Percentiles rank a stretch among this genome's conserved stretches.
phyloP scores from a whole-genome alignment of 192 early-diverging fungal genomes.

The Mortierella hygrophila region DNA sequence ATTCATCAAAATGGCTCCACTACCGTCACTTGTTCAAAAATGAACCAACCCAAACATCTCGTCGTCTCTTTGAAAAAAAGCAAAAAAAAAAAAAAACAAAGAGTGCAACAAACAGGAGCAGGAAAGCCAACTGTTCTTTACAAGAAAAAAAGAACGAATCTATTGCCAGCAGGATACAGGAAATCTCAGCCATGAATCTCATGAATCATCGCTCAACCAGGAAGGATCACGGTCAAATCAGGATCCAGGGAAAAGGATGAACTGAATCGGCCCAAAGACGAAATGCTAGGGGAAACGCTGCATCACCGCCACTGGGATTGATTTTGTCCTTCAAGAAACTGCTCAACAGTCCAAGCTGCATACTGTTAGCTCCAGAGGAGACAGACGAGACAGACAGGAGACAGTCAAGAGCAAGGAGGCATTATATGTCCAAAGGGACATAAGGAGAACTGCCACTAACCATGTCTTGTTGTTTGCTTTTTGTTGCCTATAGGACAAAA shows the following conservation, averaged over 20 bases:
- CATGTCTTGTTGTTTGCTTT: too few relatives aligned
- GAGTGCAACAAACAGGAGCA: neutral
- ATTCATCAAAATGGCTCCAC: neutral
- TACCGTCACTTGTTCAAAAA: too few relatives aligned
- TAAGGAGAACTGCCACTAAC: neutral
- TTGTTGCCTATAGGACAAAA: slow-evolving; percentile 56
- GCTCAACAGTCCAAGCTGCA: neutral
- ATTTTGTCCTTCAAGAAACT: neutral
- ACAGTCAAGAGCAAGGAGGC: neutral
- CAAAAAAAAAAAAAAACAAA: neutral
- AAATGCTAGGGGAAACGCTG: slow-evolving; percentile 37
- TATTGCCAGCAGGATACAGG: neutral
- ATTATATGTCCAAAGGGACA: too few relatives aligned
- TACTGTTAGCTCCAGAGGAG: neutral
- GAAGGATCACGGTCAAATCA: neutral
- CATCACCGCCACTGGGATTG: slow-evolving; percentile 11
- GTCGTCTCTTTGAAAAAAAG: neutral
- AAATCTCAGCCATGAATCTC: slow-evolving; percentile 37
- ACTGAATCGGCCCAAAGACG: neutral
- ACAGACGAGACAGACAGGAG: too few relatives aligned
- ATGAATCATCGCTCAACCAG: neutral
- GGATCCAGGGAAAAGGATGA: neutral
- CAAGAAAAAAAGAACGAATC: neutral
- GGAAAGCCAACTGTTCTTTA: too few relatives aligned
- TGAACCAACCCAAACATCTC: neutral